Evolutionary conservation across 2,329 filamentous ascomycete genomes (phyloP).

Genomic region (Aspergillus sp.): DNA sequence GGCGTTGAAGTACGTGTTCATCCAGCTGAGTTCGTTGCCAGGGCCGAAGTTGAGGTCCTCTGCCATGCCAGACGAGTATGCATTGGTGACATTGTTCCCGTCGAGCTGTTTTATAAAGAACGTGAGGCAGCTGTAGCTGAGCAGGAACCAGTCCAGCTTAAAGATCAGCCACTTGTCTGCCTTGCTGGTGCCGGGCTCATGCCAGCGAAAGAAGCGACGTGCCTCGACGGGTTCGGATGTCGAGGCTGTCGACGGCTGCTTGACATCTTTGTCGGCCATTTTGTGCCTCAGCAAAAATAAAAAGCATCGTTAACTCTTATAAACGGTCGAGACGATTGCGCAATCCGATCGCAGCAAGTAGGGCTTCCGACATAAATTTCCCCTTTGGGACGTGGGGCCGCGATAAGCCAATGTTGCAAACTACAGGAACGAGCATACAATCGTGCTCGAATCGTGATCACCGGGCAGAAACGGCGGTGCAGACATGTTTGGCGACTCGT

Average conservation of each 20-base stretch:
- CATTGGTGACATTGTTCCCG: slow-evolving; percentile 48
- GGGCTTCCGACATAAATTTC: background rate
- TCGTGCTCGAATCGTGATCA: background rate
- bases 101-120: slow-evolving; percentile 51
- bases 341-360: background rate
- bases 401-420: too few relatives aligned
- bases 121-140: slow-evolving; percentile 44
- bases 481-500: background rate
- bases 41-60: slow-evolving; percentile 48
- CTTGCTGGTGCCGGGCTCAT: background rate
- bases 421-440: background rate
- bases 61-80: slow-evolving; percentile 50
- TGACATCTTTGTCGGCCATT: background rate
- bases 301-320: background rate
- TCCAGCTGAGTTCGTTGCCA: slow-evolving; percentile 36
- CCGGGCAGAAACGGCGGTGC: background rate
- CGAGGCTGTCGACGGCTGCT: too few relatives aligned
- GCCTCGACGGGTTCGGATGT: too few relatives aligned
- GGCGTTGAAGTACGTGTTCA: slow-evolving; percentile 48
- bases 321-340: background rate
- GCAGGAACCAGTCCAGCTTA: slow-evolving; percentile 25
- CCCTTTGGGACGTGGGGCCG: background rate
- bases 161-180: background rate
- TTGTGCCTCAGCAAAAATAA: background rate
- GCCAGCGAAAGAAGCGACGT: background rate